Evolutionary conservation across 345 rosid genomes (phyloP).

Genomic region (rapeseed (Brassica napus)): Da-Ae NC_063435.1:297001-297500

Average conservation of each 20-base stretch:
- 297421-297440: too few relatives aligned
- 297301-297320: neutral
- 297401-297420: too few relatives aligned
- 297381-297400: neutral
- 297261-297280: too few relatives aligned
- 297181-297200: neutral
- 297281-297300: neutral
- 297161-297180: neutral
- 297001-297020: conserved; percentile 49
- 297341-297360: neutral
- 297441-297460: too few relatives aligned
- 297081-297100: too few relatives aligned
- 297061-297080: too few relatives aligned
- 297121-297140: too few relatives aligned
- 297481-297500: too few relatives aligned
- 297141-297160: too few relatives aligned
- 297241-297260: neutral
- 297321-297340: neutral
- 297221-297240: conserved; percentile 3
- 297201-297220: neutral
- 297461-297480: too few relatives aligned
- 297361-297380: conserved; percentile 16
- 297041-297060: conserved; percentile 59
- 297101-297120: too few relatives aligned
- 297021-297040: conserved; percentile 55